A percentile compares a stretch with the other conserved stretches of the same genome.
These are phyloP conservation scores for Coniosporium apollinis DNA, from an alignment of 495 filamentous ascomycete genomes.

Conservation along the genomic window DNA sequence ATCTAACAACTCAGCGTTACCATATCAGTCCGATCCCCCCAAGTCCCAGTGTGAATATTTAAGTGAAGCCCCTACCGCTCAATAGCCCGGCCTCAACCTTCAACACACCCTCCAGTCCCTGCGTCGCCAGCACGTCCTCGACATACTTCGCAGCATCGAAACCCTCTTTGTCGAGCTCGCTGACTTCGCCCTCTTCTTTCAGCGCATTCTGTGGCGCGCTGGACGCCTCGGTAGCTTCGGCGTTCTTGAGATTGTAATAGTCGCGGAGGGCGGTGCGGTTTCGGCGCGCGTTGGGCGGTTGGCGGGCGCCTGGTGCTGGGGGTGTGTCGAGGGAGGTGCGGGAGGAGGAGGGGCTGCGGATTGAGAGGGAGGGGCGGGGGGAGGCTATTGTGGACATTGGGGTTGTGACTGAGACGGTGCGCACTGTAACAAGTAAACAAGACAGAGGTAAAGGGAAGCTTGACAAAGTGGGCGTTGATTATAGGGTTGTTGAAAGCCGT, in stretches of 20 bases:
- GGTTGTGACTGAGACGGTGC: constrained; percentile 2
- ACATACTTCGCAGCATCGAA: constrained; percentile 47
- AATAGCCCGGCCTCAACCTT: constrained; percentile 46
- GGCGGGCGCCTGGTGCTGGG: constrained; percentile 24
- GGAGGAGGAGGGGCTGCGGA: constrained; percentile 52
- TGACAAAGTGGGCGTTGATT: no score
- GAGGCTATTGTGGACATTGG: constrained; percentile 48
- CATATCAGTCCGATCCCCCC: no score
- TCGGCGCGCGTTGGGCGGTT: constrained; percentile 30
- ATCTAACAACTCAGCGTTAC: no score
- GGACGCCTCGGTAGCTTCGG: constrained; percentile 16
- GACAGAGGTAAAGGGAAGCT: no score
- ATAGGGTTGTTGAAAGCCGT: no score
- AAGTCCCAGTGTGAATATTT: no score
- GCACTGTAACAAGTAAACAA: no score
- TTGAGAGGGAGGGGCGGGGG: constrained; percentile 40
- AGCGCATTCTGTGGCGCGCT: constrained; percentile 4
- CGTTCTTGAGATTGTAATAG: constrained; percentile 74
- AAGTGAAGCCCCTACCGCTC: constrained; percentile 23
- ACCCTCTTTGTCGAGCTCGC: constrained; percentile 37
- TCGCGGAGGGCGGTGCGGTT: constrained; percentile 78
- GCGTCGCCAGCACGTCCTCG: constrained; percentile 41
- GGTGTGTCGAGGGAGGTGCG: constrained; percentile 54
- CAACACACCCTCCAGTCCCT: constrained; percentile 47
- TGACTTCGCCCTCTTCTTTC: constrained; percentile 22